Evolutionary conservation across 2,329 filamentous ascomycete species (phyloP), one percentile per base, ranked within the genome.

Genomic region (Hymenoscyphus fructigenus): DNA sequence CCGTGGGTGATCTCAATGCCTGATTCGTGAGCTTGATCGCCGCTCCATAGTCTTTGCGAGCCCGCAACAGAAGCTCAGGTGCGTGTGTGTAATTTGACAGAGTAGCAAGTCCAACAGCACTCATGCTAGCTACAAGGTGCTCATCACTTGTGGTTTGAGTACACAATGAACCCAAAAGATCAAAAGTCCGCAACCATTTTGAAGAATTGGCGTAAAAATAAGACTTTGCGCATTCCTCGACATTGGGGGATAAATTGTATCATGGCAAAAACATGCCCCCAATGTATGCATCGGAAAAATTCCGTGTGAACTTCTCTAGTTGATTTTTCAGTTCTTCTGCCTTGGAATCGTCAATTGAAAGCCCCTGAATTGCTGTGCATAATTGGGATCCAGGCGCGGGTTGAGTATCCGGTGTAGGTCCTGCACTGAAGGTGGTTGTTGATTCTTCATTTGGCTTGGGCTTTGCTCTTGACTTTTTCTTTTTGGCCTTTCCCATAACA

Each of bases 191-290:
- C 50, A 61, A 29, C 62, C 82, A 78, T 5, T 77, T 77, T 2
- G 84, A 82, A 67, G 83, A 83, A 44, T 81, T 79, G 4, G 82
- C 81, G 69, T 83, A 83, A 76, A 84, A 84, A 73, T 80, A 84
- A 79, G 1, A 55, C 44, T 32, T 38, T 1, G 55, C 61, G n/a
- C 38, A 56, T 36, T 62, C 55, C 7, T 62, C 28, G 5, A 58
- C 7, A 23, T 36, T 58, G 15, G 55, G 55, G 2, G 29, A 36
- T 34, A 62, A 28, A 7, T 6, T 15, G 10, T 34, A 58, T 4
- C 3, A 15, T 1, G 61, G 61, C 26, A 28, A 23, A 23, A 38
- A 28, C 50, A 58, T 50, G 2, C 10, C 53, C 3, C 23, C 17
- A n/a, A 58, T 14, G 26, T 58, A 23, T 3, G 2, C 12, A 28